Evolutionary conservation across 2,329 filamentous ascomycete species (phyloP).

Genomic region (Ambrosiella beaveri): DNA sequence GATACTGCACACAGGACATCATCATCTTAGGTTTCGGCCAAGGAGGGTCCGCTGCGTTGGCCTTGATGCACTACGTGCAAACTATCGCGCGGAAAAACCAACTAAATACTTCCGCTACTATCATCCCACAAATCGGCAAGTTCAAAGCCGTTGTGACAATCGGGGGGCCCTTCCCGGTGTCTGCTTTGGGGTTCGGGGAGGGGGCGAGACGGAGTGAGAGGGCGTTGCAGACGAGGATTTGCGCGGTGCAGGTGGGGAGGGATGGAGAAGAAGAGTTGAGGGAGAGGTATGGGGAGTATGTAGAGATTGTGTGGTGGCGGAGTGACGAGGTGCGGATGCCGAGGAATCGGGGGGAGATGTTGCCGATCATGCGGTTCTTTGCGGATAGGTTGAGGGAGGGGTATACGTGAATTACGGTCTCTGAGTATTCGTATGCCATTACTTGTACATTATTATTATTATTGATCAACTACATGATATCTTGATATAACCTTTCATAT

Average conservation of each 20-base stretch:
- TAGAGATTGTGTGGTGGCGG: constrained; percentile 52
- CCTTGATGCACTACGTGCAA: constrained; percentile 26
- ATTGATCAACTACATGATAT: neutral
- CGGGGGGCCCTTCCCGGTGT: constrained; percentile 39
- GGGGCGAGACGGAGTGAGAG: constrained; percentile 21
- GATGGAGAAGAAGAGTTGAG: constrained; percentile 47
- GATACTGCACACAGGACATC: constrained; percentile 42
- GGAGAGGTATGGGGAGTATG: constrained; percentile 42
- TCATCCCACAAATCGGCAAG: constrained; percentile 10
- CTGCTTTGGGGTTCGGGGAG: constrained; percentile 25
- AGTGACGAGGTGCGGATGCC: constrained; percentile 67
- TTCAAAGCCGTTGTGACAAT: constrained; percentile 45
- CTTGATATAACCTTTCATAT: neutral
- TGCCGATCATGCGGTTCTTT: constrained; percentile 77
- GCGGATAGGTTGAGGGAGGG: constrained; percentile 37
- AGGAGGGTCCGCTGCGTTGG: constrained; percentile 45
- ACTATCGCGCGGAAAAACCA: neutral
- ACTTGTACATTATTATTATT: neutral
- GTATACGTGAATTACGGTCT: neutral
- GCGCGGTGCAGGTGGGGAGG: constrained; percentile 44
- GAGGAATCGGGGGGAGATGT: constrained; percentile 64
- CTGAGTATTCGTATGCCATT: neutral
- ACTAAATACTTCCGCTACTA: neutral
- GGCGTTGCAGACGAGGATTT: constrained; percentile 45
- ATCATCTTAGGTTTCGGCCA: constrained; percentile 51